Base-by-base conservation (phyloP, 345 rosid species). In the Toxicodendron radicans region DNA sequence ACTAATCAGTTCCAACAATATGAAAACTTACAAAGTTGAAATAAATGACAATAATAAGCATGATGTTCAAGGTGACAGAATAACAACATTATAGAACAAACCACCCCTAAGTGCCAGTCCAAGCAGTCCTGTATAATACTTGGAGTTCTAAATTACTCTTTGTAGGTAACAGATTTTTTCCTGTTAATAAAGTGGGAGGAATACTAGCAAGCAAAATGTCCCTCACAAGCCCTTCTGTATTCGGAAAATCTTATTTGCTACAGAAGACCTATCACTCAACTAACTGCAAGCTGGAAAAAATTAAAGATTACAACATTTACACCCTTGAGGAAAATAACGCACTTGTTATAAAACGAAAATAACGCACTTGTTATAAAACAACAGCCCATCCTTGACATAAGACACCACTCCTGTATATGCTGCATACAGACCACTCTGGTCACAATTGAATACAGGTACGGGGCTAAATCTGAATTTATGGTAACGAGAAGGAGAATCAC, bases 351-450 rank as follows among this genome's bases (percentile, higher is more conserved):
- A 78, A 95, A 91, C 75, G 24, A 23, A 66, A 56, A 21, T 21
- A 35, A 38, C 90, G 80, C 85, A 95, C 99, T 95, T 95, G 89
- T 93, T 93, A 80, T 88, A 95, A 78, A 95, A 91, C 75, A 95
- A 62, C 63, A 95, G 79, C 48, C 99, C 98, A 61, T 95, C 99
- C 84, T 91, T 93, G 54, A 79, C 81, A 83, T 90, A 95, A 74
- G 98, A 88, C 73, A 77, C 80, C 18, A 79, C 75, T 74, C 83
- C 93, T 0, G 87, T 67, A 79, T 93, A 93, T 48, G 95, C 89
- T 0, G 93, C 75, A 73, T 59, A 64, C n/a, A 93, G 82, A 54
- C 98, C 99, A 58, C 64, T 85, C 75, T 84, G 88, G 67, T 93
- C 96, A 79, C 98, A 91, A 76, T 75, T 82, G 77, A 85, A 90